Evolutionary conservation across 495 filamentous ascomycete genomes (phyloP).

Genomic region (Annulohypoxylon maeteangense): DNA sequence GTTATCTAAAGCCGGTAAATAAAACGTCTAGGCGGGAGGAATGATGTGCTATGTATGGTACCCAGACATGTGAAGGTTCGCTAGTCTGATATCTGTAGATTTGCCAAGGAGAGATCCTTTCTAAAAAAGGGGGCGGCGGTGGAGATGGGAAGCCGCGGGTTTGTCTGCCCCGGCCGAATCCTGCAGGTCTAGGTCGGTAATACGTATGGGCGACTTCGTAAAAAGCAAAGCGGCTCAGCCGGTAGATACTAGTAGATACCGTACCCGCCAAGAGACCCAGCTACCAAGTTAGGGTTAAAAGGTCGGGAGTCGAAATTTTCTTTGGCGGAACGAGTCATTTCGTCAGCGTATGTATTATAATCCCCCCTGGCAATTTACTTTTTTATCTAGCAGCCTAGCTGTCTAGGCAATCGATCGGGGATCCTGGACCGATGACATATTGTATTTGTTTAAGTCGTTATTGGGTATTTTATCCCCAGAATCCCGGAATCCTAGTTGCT

Average conservation of each 20-base stretch:
- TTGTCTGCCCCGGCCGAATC: not conserved
- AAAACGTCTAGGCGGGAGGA: not conserved
- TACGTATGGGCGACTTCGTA: not conserved
- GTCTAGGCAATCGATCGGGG: not conserved
- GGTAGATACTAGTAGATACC: not conserved
- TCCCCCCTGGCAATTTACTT: no score
- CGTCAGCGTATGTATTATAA: no score
- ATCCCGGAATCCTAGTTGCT: no score
- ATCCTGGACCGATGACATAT: not conserved
- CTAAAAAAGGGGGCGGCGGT: not conserved
- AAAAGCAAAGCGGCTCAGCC: not conserved
- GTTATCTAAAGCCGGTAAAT: not conserved
- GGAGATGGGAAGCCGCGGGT: not conserved
- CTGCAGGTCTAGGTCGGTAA: constrained; percentile 1
- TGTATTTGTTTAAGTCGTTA: not conserved
- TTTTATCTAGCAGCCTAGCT: no score
- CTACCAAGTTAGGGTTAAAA: not conserved
- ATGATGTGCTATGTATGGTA: not conserved
- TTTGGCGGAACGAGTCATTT: not conserved
- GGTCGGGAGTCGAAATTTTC: not conserved
- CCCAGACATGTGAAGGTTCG: not conserved
- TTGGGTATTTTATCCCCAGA: no score
- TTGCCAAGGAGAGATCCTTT: constrained; percentile 9
- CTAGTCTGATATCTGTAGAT: not conserved
- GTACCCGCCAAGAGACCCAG: not conserved